phyloP scores from a whole-genome alignment of 306 rosid genomes.

The Lithocarpus polystachyus region DNA sequence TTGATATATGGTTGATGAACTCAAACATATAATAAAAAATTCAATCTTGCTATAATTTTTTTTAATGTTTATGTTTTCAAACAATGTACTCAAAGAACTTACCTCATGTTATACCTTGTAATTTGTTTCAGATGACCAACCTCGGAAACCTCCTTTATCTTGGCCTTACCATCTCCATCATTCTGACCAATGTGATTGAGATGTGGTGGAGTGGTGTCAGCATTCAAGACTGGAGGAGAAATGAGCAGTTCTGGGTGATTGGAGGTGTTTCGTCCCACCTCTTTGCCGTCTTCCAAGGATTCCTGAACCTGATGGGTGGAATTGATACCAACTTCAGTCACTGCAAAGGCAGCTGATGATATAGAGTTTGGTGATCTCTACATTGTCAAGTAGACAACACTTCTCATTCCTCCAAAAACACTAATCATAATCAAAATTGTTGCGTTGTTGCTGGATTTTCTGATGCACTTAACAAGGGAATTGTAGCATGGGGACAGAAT shows the following conservation, averaged over 20 bases:
- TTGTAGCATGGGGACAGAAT: slow-evolving; percentile 94
- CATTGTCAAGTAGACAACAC: slow-evolving; percentile 88
- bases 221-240: slow-evolving; percentile 81
- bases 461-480: slow-evolving; percentile 87
- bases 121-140: slow-evolving; percentile 75
- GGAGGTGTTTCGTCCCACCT: slow-evolving; percentile 98
- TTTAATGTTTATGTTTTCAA: too few relatives aligned
- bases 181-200: slow-evolving; percentile 74
- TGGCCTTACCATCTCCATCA: slow-evolving; percentile 89
- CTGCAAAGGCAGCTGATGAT: slow-evolving; percentile 83
- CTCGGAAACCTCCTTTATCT: slow-evolving; percentile 86
- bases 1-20: too few relatives aligned
- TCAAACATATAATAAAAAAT: too few relatives aligned
- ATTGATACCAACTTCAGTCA: slow-evolving; percentile 87
- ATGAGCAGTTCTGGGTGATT: slow-evolving; percentile 95
- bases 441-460: slow-evolving; percentile 93
- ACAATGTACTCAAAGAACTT: background rate
- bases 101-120: background rate
- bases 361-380: slow-evolving; percentile 85
- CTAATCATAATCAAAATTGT: slow-evolving; percentile 80
- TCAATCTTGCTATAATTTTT: too few relatives aligned
- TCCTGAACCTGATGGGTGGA: slow-evolving; percentile 85
- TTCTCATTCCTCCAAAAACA: slow-evolving; percentile 83
- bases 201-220: slow-evolving; percentile 92
- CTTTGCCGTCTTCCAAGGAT: slow-evolving; percentile 94